Conservation (phyloP, 225 moss, liverwort and hornwort species). For the Pleurozium schreberi region DNA sequence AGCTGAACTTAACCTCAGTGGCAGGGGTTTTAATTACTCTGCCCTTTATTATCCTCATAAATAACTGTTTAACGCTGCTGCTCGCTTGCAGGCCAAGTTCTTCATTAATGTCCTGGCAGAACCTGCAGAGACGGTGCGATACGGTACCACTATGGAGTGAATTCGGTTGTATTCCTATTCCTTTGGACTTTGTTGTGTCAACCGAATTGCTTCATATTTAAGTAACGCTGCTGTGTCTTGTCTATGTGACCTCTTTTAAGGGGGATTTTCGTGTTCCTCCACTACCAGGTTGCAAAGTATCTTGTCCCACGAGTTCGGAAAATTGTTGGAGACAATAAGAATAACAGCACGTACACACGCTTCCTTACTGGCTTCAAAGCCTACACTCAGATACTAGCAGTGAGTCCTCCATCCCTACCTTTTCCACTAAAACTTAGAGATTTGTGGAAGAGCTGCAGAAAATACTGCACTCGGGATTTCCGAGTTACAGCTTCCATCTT, state of each 20-base stretch:
- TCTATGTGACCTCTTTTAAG: not conserved
- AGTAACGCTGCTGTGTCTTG: not conserved
- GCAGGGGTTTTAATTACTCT: not conserved
- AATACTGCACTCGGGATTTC: not conserved
- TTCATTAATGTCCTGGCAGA: constrained; percentile 92
- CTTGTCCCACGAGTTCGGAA: constrained; percentile 83
- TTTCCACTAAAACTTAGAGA: not conserved
- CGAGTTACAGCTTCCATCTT: not conserved
- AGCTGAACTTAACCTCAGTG: not conserved
- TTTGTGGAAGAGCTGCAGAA: not conserved
- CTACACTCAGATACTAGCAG: constrained; percentile 86
- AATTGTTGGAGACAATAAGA: constrained; percentile 68
- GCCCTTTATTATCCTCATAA: not conserved
- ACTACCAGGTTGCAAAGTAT: constrained; percentile 70
- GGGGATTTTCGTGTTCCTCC: not conserved
- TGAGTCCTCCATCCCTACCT: constrained; percentile 18
- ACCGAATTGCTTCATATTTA: not conserved
- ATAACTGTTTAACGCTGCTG: not conserved
- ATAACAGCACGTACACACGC: constrained; percentile 84
- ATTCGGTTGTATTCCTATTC: not conserved
- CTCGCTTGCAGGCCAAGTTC: constrained; percentile 81
- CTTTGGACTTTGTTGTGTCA: not conserved
- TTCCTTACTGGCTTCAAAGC: constrained; percentile 93
- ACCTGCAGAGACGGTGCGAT: constrained; percentile 63
- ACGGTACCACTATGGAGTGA: not conserved